Evolutionary conservation across 2,329 filamentous ascomycete genomes (phyloP).

Genomic region (Spiromastix sp.): DNA sequence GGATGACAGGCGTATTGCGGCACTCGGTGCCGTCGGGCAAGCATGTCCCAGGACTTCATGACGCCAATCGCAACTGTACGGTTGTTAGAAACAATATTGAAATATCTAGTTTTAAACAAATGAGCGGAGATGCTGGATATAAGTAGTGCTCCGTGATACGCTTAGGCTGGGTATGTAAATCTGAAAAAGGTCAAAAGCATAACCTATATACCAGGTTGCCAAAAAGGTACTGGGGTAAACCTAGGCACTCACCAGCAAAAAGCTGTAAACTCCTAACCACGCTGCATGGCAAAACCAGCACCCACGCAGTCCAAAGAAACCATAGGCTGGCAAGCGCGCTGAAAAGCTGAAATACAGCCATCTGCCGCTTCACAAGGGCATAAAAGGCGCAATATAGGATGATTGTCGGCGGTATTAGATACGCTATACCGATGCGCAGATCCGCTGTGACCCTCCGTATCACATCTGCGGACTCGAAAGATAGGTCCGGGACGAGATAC

Average conservation of each 20-base stretch:
- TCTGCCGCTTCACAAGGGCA: slow-evolving; percentile 10
- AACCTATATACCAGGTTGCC: not conserved
- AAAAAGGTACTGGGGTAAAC: not conserved
- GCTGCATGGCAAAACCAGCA: slow-evolving; percentile 23
- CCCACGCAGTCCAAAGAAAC: slow-evolving; percentile 11
- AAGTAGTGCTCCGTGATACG: too few species aligned
- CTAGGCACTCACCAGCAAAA: slow-evolving; percentile 20
- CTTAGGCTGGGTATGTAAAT: not conserved
- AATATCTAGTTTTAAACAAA: not conserved
- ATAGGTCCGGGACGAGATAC: not conserved
- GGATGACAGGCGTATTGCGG: slow-evolving; percentile 22
- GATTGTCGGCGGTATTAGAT: slow-evolving; percentile 9
- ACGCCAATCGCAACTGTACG: slow-evolving; percentile 24
- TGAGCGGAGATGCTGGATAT: too few species aligned
- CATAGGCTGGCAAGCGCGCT: slow-evolving; percentile 7
- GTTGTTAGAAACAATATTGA: slow-evolving; percentile 9
- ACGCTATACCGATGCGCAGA: slow-evolving; percentile 7
- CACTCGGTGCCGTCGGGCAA: slow-evolving; percentile 22
- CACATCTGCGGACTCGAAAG: slow-evolving; percentile 7
- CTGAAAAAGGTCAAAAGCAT: not conserved
- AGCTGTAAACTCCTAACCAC: slow-evolving; percentile 22
- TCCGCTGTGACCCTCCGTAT: slow-evolving; percentile 6
- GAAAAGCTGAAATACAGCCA: slow-evolving; percentile 7
- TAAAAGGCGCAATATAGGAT: slow-evolving; percentile 12
- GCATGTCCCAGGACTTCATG: slow-evolving; percentile 34